Percentiles rank a stretch among this genome's conserved stretches.
Evolutionary conservation across 495 filamentous ascomycete genomes (phyloP).

Genomic region (Neurospora sp.): DNA sequence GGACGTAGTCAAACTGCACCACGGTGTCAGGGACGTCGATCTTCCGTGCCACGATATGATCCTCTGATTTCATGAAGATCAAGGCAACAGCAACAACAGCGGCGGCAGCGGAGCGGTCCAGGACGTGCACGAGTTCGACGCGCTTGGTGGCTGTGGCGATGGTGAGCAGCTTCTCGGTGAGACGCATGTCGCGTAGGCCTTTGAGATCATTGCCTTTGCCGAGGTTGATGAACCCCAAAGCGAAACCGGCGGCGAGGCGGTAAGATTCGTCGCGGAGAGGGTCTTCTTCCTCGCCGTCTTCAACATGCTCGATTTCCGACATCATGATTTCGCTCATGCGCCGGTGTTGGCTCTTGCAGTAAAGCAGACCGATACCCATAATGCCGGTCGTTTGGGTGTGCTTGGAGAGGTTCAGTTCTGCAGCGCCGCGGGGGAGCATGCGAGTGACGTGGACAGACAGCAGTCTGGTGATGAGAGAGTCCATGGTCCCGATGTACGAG

Average conservation of each 20-base stretch:
- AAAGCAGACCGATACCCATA: slow-evolving; percentile 93
- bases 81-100: slow-evolving; percentile 84
- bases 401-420: slow-evolving; percentile 85
- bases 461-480: slow-evolving; percentile 84
- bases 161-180: slow-evolving; percentile 76
- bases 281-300: slow-evolving; percentile 58
- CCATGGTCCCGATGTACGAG: slow-evolving; percentile 93
- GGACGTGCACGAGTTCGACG: slow-evolving; percentile 77
- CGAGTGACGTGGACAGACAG: slow-evolving; percentile 95
- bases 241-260: slow-evolving; percentile 84
- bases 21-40: slow-evolving; percentile 85
- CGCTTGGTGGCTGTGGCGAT: slow-evolving; percentile 81
- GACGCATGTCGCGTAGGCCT: slow-evolving; percentile 87
- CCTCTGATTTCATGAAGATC: slow-evolving; percentile 95
- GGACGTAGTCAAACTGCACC: slow-evolving; percentile 87
- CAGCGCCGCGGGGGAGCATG: slow-evolving; percentile 83
- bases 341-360: slow-evolving; percentile 91
- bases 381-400: slow-evolving; percentile 94
- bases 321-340: slow-evolving; percentile 99
- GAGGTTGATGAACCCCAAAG: slow-evolving; percentile 89
- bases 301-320: slow-evolving; percentile 85
- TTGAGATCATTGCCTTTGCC: slow-evolving; percentile 79
- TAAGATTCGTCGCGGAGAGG: slow-evolving; percentile 90
- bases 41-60: slow-evolving; percentile 79
- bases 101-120: slow-evolving; percentile 85